Conservation (phyloP, 2,329 filamentous ascomycete genomes). For the Cercospora nicotianae region DNA sequence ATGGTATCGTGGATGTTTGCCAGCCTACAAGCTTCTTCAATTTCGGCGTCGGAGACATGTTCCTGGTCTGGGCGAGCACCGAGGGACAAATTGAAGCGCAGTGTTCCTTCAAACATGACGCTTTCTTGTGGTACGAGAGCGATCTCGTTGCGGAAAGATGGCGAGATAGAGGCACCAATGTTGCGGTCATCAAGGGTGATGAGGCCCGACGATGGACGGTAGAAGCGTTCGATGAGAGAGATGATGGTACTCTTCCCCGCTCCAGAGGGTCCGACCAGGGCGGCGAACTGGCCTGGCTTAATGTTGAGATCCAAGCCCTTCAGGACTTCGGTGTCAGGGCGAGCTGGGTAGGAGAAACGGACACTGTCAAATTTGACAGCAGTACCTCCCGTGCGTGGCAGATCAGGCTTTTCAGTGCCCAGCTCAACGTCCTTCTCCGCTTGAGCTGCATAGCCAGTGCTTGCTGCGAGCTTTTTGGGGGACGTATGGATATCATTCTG, state of each 20-base stretch:
- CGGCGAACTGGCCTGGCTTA: conserved; percentile 43
- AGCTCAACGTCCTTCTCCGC: conserved; percentile 18
- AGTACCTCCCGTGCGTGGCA: conserved; percentile 13
- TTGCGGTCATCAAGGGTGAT: conserved; percentile 56
- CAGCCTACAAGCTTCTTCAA: conserved; percentile 65
- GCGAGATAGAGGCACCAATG: conserved; percentile 40
- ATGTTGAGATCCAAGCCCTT: conserved; percentile 38
- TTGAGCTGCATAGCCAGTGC: neutral
- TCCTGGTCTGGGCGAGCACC: conserved; percentile 52
- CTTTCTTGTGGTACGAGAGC: conserved; percentile 51
- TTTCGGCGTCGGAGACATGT: conserved; percentile 59
- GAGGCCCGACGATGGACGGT: conserved; percentile 63
- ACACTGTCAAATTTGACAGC: conserved; percentile 59
- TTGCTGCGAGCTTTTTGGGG: neutral
- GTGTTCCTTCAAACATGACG: conserved; percentile 49
- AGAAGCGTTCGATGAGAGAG: conserved; percentile 49
- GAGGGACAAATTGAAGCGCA: conserved; percentile 43
- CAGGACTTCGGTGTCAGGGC: conserved; percentile 60
- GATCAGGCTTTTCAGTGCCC: conserved; percentile 3
- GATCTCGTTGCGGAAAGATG: conserved; percentile 45
- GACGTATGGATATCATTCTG: conserved; percentile 10
- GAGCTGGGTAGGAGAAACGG: conserved; percentile 65
- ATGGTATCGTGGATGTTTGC: conserved; percentile 73
- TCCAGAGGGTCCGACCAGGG: conserved; percentile 46
- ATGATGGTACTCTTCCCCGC: conserved; percentile 45